Evolutionary conservation across 2,329 filamentous ascomycete species (phyloP), one percentile per base, ranked within the genome.

Genomic region (Hymenoscyphus infarciens): DNA sequence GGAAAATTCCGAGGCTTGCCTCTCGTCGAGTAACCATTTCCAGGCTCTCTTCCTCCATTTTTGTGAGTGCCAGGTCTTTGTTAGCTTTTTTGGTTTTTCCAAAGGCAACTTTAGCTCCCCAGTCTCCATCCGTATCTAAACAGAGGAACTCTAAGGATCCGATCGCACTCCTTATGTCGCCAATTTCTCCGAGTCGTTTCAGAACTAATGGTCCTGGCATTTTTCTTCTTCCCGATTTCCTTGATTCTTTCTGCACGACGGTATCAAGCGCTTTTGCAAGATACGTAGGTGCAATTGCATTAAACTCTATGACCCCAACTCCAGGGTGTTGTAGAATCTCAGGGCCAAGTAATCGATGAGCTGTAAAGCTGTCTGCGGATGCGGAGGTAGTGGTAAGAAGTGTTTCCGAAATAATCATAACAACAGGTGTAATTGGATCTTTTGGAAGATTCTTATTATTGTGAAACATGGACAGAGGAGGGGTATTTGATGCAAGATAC

Each of bases 141-240:
- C 92, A 97, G 13, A 99, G 82, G 71, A 99, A 98, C 71, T 99
- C 92, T 5, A 99, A 82, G 0, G 92, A 90, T 1, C 92, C 93
- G 31, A 96, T 84, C n/a, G 95, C 95, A 75, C 88, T 98, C 65
- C 95, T 86, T 59, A 99, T 88, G 71, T 99, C 95, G 2, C 95
- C 95, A 69, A 92, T 89, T 67, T 96, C 92, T 0, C 92, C 89
- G 0, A 99, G 82, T 31, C 80, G 84, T 68, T 91, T 90, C 15
- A 98, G 81, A 4, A 97, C 89, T 56, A 84, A 82, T 0, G 90
- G 89, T 0, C 93, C 91, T 0, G 92, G 91, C 0, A 90, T 91
- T 61, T 85, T 87, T 61, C 83, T 85, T 59, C 92, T 82, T 3
- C 89, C 89, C 1, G 91, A 96, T 67, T 87, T 86, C 16, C 88